Percentiles rank a stretch among this genome's conserved stretches.
phyloP scores from a whole-genome alignment of 2,329 filamentous ascomycete species.

The Ceratocystis huliohia region DNA sequence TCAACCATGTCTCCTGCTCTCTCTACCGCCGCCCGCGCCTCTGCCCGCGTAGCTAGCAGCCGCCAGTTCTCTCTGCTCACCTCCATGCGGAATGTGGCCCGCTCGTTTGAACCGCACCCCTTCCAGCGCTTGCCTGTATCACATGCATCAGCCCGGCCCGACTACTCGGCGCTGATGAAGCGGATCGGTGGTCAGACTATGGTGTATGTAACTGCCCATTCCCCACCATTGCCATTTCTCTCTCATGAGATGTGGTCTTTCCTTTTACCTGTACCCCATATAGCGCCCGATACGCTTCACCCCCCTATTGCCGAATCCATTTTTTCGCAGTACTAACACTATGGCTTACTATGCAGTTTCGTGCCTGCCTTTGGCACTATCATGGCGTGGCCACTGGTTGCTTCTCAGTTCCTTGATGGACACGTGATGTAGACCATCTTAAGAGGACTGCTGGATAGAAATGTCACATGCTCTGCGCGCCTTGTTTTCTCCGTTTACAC shows the following conservation, averaged over 20 bases:
- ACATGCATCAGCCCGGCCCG: conserved; percentile 25
- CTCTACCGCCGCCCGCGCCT: conserved; percentile 15
- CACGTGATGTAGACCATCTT: conserved; percentile 22
- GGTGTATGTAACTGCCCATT: conserved; percentile 26
- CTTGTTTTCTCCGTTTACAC: neutral
- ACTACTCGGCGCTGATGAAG: conserved; percentile 28
- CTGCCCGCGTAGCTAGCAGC: conserved; percentile 26
- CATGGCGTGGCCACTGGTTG: conserved; percentile 29
- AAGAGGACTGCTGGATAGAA: conserved; percentile 3
- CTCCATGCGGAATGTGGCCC: conserved; percentile 27
- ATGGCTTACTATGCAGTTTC: conserved; percentile 26
- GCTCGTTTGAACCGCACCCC: conserved; percentile 29
- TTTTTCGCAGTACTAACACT: conserved; percentile 3
- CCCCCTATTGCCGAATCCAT: neutral
- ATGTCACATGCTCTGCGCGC: neutral
- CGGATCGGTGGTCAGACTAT: conserved; percentile 27
- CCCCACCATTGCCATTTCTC: neutral
- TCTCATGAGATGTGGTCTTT: neutral
- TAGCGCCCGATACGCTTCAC: too few species aligned
- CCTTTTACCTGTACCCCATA: neutral
- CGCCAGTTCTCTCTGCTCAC: conserved; percentile 29
- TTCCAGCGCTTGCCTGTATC: conserved; percentile 28
- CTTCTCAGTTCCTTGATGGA: conserved; percentile 27
- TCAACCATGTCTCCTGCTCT: conserved; percentile 18
- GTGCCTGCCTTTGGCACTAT: conserved; percentile 28